These are phyloP conservation scores for Fusarium udum DNA, from an alignment of 2,329 filamentous ascomycete genomes.

Conservation along the genomic window DNA sequence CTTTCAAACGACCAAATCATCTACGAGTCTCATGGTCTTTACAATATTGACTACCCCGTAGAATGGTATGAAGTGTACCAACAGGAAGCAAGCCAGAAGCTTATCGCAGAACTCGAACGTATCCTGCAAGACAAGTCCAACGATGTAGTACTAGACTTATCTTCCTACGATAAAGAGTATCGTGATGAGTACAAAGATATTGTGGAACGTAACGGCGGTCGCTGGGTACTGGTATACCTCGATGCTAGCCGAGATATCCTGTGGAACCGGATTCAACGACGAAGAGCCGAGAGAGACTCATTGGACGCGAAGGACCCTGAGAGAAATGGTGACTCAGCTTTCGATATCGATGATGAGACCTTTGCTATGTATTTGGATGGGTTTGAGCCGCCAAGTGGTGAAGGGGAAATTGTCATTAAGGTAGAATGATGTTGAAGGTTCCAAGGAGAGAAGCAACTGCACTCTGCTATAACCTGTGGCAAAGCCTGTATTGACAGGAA, in stretches of 20 bases:
- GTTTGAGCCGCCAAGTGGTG: conserved; percentile 1
- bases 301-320: neutral
- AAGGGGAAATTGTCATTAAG: neutral
- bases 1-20: neutral
- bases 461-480: neutral
- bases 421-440: neutral
- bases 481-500: too few relatives aligned
- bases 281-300: conserved; percentile 29
- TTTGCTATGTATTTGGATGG: neutral
- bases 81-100: neutral
- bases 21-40: neutral
- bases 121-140: conserved; percentile 21
- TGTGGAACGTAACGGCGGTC: conserved; percentile 38
- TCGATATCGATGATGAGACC: neutral
- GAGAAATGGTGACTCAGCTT: conserved; percentile 11
- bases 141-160: conserved; percentile 46
- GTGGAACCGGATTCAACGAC: conserved; percentile 45
- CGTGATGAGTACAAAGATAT: conserved; percentile 44
- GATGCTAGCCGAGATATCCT: conserved; percentile 41
- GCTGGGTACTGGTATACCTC: conserved; percentile 46
- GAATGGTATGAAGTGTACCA: neutral
- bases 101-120: neutral
- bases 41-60: neutral
- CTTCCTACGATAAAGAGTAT: conserved; percentile 46
- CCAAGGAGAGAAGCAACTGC: neutral